These are phyloP conservation scores for Saccharomycopsis fibuligera DNA, from an alignment of 805 yeast genomes.

Conservation along the genomic window DNA sequence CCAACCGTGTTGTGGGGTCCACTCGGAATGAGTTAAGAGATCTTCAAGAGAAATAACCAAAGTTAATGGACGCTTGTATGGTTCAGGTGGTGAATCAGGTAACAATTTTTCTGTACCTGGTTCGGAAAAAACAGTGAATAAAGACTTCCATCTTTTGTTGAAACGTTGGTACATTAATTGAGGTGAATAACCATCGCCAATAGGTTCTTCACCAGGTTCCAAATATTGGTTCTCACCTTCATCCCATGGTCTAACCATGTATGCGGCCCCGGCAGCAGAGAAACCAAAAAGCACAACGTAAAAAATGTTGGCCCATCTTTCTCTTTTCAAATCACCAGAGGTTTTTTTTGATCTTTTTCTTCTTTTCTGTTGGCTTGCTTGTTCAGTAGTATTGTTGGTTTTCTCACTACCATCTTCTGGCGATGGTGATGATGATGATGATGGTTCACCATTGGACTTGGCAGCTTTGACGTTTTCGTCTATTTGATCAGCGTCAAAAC, in stretches of 20 bases:
- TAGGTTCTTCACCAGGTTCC: slow-evolving; percentile 32
- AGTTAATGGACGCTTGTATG: slow-evolving; percentile 88
- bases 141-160: slow-evolving; percentile 61
- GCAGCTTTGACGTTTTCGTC: slow-evolving; percentile 14
- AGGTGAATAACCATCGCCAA: slow-evolving; percentile 65
- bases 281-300: slow-evolving; percentile 52
- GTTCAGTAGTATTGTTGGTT: slow-evolving; percentile 22
- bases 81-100: slow-evolving; percentile 88
- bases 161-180: slow-evolving; percentile 61
- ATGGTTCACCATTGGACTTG: slow-evolving; percentile 20
- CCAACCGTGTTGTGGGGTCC: slow-evolving; percentile 95
- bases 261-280: slow-evolving; percentile 46
- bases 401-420: slow-evolving; percentile 20
- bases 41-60: slow-evolving; percentile 87
- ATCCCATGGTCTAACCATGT: slow-evolving; percentile 82
- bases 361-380: slow-evolving; percentile 24
- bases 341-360: slow-evolving; percentile 57
- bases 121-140: slow-evolving; percentile 80
- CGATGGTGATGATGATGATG: too few species aligned
- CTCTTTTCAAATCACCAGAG: slow-evolving; percentile 75
- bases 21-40: slow-evolving; percentile 80
- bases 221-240: slow-evolving; percentile 58
- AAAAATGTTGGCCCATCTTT: slow-evolving; percentile 69
- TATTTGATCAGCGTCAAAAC: slow-evolving; percentile 57
- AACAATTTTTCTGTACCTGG: slow-evolving; percentile 90